phyloP scores from a whole-genome alignment of 2,329 filamentous ascomycete species.

The Capronia epimyces region DNA sequence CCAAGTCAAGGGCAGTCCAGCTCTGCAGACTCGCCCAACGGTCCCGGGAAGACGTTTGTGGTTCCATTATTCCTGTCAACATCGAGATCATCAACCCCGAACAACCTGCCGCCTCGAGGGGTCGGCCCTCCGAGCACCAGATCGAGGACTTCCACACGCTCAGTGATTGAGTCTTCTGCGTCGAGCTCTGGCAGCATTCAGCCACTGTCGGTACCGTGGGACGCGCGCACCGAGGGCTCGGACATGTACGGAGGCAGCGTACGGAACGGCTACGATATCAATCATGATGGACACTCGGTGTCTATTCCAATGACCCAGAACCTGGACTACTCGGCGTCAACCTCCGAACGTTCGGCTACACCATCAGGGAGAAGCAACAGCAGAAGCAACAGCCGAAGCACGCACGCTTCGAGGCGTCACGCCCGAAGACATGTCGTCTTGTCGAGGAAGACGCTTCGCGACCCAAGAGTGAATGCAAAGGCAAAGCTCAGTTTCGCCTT shows the following conservation, averaged over 20 bases:
- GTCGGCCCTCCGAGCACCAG: conserved; percentile 19
- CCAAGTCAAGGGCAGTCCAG: background rate
- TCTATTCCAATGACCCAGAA: conserved; percentile 2
- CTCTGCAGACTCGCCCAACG: conserved; percentile 6
- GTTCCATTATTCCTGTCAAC: conserved; percentile 17
- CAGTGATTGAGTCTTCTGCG: conserved; percentile 27
- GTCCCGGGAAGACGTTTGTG: conserved; percentile 16
- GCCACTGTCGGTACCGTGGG: conserved; percentile 11
- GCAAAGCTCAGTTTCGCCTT: conserved; percentile 58
- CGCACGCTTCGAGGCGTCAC: conserved; percentile 5
- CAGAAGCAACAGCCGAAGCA: conserved; percentile 9
- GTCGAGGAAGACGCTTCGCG: conserved; percentile 50
- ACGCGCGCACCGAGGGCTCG: conserved; percentile 10
- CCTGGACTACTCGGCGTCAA: background rate
- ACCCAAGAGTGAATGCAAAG: conserved; percentile 21
- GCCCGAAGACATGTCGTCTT: background rate
- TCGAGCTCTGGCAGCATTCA: conserved; percentile 11
- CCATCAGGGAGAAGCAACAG: conserved; percentile 1
- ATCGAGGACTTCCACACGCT: conserved; percentile 27
- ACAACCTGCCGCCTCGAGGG: conserved; percentile 14
- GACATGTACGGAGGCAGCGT: conserved; percentile 17
- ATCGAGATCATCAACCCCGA: conserved; percentile 12
- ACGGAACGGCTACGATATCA: background rate
- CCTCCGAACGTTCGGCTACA: conserved; percentile 3
- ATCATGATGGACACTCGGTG: background rate